Percentiles rank a stretch among this genome's conserved stretches.
These are phyloP conservation scores for Mycena sanguinolenta DNA, from an alignment of 768 basidiomycete genomes.

Conservation along the genomic window DNA sequence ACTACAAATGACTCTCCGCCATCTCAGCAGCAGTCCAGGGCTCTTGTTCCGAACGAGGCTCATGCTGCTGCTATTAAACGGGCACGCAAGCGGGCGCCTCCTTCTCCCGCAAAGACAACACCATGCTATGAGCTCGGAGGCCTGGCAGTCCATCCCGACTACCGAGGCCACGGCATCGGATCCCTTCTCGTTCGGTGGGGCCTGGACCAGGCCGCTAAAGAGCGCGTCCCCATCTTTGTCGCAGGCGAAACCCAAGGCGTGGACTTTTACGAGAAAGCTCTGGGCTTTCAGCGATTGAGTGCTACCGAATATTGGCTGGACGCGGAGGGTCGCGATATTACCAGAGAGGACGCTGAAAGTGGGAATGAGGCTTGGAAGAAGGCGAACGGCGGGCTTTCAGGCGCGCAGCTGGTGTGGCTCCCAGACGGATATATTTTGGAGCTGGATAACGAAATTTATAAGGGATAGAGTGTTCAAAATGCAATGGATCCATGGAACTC, in stretches of 20 bases:
- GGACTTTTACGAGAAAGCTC: not conserved
- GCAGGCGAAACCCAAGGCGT: not conserved
- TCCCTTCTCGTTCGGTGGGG: not conserved
- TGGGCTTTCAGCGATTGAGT: slow-evolving; percentile 1
- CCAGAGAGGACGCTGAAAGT: not conserved
- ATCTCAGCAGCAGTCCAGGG: not conserved
- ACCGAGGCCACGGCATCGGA: not conserved
- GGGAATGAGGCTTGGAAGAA: slow-evolving; percentile 1
- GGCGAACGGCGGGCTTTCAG: slow-evolving; percentile 3
- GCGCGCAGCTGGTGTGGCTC: not conserved
- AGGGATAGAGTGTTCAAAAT: not conserved
- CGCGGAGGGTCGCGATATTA: not conserved
- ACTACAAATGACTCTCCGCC: not conserved
- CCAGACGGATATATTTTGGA: not conserved
- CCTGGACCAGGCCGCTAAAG: not conserved
- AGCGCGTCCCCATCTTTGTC: not conserved
- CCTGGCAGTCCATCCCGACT: slow-evolving; percentile 5
- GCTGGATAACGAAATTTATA: not conserved
- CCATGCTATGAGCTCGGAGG: slow-evolving; percentile 5
- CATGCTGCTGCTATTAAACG: slow-evolving; percentile 1
- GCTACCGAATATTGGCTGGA: slow-evolving; percentile 2
- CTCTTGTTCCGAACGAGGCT: slow-evolving; percentile 5
- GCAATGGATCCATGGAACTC: no score
- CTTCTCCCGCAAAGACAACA: not conserved
- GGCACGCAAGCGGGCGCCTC: not conserved